Evolutionary conservation across 1,139 yeast genomes (phyloP).

Genomic region (Protomyces lactucae-debilis): DNA sequence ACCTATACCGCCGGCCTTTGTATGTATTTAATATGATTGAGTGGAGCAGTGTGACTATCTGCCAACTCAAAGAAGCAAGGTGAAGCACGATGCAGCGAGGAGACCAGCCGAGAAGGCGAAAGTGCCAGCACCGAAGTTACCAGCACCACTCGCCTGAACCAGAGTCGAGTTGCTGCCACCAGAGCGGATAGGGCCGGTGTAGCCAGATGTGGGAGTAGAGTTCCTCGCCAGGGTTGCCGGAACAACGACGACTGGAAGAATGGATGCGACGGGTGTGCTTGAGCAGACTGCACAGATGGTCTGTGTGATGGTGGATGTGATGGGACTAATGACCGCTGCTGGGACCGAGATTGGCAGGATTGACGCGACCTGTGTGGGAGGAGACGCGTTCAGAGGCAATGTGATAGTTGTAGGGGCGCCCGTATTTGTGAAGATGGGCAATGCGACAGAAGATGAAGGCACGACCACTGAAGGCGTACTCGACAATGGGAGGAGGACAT

Average conservation of each 20-base stretch:
- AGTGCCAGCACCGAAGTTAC: not conserved
- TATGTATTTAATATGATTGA: not conserved
- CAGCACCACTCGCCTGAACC: not conserved
- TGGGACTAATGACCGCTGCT: not conserved
- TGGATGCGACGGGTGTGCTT: not conserved
- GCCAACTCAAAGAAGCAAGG: constrained; percentile 1
- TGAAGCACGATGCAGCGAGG: constrained; percentile 17
- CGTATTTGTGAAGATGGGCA: constrained; percentile 3
- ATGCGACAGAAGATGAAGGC: not conserved
- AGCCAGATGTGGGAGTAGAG: constrained; percentile 1
- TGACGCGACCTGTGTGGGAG: not conserved
- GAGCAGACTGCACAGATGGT: constrained; percentile 1
- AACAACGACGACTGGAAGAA: not conserved
- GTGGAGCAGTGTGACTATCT: too few species aligned
- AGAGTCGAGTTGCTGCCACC: constrained; percentile 2
- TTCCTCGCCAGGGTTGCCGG: not conserved
- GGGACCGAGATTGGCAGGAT: not conserved
- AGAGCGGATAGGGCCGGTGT: constrained; percentile 3
- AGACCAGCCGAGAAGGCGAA: constrained; percentile 9
- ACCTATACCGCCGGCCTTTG: not conserved
- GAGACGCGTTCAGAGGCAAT: not conserved
- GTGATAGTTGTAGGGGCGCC: constrained; percentile 16
- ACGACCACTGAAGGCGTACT: constrained; percentile 2
- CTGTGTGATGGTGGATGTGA: constrained; percentile 8
- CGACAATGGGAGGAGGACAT: constrained; percentile 3